Evolutionary conservation across 192 early-diverging fungal genomes (phyloP).

Genomic region (Backusella tuberculispora): DNA sequence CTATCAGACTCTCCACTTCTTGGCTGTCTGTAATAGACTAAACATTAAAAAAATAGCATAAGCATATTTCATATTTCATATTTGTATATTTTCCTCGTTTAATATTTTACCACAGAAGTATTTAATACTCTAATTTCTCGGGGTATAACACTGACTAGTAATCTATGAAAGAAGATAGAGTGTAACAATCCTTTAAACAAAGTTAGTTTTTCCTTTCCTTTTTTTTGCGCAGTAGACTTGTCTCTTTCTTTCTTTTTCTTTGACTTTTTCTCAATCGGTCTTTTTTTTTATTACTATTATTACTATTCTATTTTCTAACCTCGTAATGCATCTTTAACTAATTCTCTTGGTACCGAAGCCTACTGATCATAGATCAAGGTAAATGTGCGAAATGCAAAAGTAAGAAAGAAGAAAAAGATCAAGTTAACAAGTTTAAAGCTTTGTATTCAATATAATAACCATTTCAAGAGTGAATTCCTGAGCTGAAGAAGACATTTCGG

Average conservation of each 20-base stretch:
- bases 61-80: background rate
- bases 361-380: slow-evolving; percentile 6
- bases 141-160: slow-evolving; percentile 57
- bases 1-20: slow-evolving; percentile 54
- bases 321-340: slow-evolving; percentile 43
- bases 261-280: too few relatives aligned
- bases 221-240: background rate
- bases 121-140: slow-evolving; percentile 58
- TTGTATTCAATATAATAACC: slow-evolving; percentile 28
- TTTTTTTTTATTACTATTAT: too few relatives aligned
- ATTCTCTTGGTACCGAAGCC: slow-evolving; percentile 37
- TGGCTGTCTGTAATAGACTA: slow-evolving; percentile 59
- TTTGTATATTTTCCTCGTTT: background rate
- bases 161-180: slow-evolving; percentile 64
- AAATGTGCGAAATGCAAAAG: background rate
- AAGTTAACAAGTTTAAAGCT: background rate
- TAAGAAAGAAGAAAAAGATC: slow-evolving; percentile 4
- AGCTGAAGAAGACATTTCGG: slow-evolving; percentile 17
- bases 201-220: background rate
- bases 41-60: background rate
- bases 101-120: slow-evolving; percentile 51
- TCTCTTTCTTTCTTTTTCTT: background rate
- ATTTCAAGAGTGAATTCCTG: slow-evolving; percentile 42
- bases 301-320: slow-evolving; percentile 31
- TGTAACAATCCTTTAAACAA: slow-evolving; percentile 51